Conservation (phyloP, 73 alveolate genomes). For the Paramecium octaurelia region DNA sequence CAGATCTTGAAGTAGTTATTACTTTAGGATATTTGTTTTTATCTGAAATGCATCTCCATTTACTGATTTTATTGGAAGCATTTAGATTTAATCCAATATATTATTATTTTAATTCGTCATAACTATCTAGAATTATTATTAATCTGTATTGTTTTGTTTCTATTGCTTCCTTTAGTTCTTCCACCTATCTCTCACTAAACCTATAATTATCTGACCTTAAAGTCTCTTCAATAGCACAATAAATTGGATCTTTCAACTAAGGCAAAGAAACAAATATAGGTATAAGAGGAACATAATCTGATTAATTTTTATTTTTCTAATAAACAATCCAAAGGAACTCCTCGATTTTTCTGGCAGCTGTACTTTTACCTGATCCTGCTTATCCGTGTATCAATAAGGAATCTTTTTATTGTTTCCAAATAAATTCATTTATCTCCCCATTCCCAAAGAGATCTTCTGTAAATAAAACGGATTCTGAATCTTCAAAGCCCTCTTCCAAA, state of each 20-base stretch:
- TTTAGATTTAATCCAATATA: not conserved
- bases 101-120: not conserved
- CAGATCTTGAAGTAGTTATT: slow-evolving; percentile 3
- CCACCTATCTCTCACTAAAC: not conserved
- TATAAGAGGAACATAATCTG: not conserved
- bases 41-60: not conserved
- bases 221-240: slow-evolving; percentile 17
- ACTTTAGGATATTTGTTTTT: not conserved
- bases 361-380: slow-evolving; percentile 34
- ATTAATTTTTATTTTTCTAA: not conserved
- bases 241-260: not conserved
- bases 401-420: not conserved
- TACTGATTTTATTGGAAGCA: not conserved
- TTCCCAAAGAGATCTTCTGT: not conserved
- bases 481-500: not conserved
- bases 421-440: slow-evolving; percentile 23
- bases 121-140: not conserved
- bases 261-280: not conserved
- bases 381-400: not conserved
- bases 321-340: slow-evolving; percentile 2
- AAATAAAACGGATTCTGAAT: not conserved
- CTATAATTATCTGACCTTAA: not conserved
- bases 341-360: slow-evolving; percentile 14
- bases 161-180: not conserved
- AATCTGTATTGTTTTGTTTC: not conserved